These are phyloP conservation scores for Chernovozyma aurita DNA, from an alignment of 1,139 yeast species.

Conservation along the genomic window DNA sequence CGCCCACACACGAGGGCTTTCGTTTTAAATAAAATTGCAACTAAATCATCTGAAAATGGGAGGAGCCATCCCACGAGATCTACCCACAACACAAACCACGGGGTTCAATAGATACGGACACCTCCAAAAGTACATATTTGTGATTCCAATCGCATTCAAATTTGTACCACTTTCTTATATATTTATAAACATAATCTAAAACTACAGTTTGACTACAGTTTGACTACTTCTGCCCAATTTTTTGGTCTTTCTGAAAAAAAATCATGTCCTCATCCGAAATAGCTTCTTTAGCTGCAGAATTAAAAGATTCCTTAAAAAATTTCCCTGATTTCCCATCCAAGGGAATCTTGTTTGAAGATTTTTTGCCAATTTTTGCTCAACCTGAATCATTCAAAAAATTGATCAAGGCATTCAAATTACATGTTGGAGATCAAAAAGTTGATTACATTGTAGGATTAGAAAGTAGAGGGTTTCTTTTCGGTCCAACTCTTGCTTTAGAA, in stretches of 20 bases:
- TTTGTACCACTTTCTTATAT: too few species aligned
- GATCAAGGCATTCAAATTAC: conserved; percentile 74
- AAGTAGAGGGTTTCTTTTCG: conserved; percentile 94
- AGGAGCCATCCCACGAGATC: too few species aligned
- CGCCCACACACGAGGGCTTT: too few species aligned
- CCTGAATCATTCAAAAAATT: conserved; percentile 79
- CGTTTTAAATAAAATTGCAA: too few species aligned
- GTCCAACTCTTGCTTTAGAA: conserved; percentile 90
- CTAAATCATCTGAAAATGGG: too few species aligned
- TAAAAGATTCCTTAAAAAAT: conserved; percentile 65
- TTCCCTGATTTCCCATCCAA: conserved; percentile 90
- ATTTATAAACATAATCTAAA: too few species aligned
- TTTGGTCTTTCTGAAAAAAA: too few species aligned
- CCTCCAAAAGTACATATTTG: too few species aligned
- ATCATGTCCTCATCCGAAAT: conserved; percentile 23
- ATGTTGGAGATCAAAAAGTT: conserved; percentile 62
- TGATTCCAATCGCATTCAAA: too few species aligned
- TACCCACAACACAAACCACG: too few species aligned
- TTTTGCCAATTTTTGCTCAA: conserved; percentile 84
- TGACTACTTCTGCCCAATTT: not conserved
- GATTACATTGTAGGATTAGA: conserved; percentile 94
- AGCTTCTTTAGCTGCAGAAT: conserved; percentile 49
- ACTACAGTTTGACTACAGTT: too few species aligned
- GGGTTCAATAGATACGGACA: too few species aligned
- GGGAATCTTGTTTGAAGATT: conserved; percentile 95